Evolutionary conservation across 306 rosid genomes (phyloP).

Genomic region (Luffa acutangula): DNA sequence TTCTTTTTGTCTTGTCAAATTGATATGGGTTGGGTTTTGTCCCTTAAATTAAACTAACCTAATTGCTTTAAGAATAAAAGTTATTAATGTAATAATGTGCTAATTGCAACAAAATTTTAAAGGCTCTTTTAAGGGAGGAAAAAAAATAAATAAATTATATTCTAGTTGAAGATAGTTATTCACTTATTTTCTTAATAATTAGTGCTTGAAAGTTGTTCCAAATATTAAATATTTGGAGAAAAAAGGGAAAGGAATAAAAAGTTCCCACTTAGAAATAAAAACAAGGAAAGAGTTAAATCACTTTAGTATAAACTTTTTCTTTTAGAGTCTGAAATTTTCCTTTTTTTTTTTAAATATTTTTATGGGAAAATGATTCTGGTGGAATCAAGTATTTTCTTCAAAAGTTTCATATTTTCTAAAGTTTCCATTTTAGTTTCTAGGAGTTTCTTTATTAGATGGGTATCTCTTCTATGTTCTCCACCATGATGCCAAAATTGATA

Average conservation of each 20-base stretch:
- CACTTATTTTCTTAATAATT: slow-evolving; percentile 1
- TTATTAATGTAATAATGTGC: not conserved
- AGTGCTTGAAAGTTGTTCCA: slow-evolving; percentile 5
- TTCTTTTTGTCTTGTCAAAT: slow-evolving; percentile 9
- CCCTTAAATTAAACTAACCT: not conserved
- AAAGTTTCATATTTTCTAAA: not conserved
- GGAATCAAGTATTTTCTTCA: slow-evolving; percentile 6
- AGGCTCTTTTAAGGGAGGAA: not conserved
- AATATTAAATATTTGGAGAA: slow-evolving; percentile 1
- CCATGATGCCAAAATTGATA: not conserved
- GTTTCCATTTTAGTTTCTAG: slow-evolving; percentile 10
- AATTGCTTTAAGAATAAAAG: slow-evolving; percentile 6
- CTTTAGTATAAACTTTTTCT: not conserved
- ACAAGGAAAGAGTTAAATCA: not conserved
- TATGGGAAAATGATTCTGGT: not conserved
- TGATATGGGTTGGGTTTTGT: slow-evolving; percentile 6
- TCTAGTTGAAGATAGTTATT: not conserved
- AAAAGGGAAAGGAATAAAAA: slow-evolving; percentile 1
- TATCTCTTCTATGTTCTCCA: slow-evolving; percentile 2
- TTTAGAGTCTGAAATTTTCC: not conserved
- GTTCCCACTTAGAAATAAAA: slow-evolving; percentile 2
- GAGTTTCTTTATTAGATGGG: slow-evolving; percentile 6
- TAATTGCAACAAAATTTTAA: not conserved
- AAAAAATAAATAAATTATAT: not conserved
- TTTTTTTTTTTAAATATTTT: not conserved